Conservation (phyloP, 179 eudicot genomes). For the Heliamphora pulchella region DNA sequence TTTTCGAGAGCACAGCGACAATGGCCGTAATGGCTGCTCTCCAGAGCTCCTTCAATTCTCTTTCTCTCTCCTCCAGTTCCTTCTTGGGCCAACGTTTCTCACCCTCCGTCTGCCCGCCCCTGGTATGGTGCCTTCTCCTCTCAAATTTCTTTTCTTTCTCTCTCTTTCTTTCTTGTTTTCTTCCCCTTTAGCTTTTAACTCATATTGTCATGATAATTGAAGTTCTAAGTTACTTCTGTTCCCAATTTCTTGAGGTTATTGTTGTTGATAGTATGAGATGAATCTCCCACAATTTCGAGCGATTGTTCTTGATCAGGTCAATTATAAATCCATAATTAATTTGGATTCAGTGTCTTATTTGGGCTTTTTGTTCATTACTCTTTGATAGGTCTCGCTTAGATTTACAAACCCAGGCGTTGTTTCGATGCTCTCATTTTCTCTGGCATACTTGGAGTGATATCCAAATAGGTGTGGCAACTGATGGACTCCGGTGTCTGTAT, state of each 20-base stretch:
- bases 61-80: conserved; percentile 1
- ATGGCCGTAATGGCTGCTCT: neutral
- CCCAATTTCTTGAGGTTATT: neutral
- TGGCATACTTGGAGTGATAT: too few species aligned
- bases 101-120: neutral
- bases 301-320: neutral
- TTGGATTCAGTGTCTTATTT: too few species aligned
- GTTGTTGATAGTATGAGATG: neutral
- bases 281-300: neutral
- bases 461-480: too few species aligned
- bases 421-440: too few species aligned
- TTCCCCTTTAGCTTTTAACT: neutral
- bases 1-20: neutral
- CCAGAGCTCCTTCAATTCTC: neutral
- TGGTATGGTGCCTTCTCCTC: neutral
- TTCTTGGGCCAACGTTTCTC: neutral
- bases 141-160: neutral
- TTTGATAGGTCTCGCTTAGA: too few species aligned
- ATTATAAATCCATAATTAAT: neutral
- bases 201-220: neutral
- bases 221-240: too few species aligned
- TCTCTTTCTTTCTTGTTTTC: neutral
- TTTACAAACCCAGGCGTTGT: too few species aligned
- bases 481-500: too few species aligned
- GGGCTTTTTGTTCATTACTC: too few species aligned